phyloP scores from a whole-genome alignment of 2,329 filamentous ascomycete species.

The Fusarium longipes region DNA sequence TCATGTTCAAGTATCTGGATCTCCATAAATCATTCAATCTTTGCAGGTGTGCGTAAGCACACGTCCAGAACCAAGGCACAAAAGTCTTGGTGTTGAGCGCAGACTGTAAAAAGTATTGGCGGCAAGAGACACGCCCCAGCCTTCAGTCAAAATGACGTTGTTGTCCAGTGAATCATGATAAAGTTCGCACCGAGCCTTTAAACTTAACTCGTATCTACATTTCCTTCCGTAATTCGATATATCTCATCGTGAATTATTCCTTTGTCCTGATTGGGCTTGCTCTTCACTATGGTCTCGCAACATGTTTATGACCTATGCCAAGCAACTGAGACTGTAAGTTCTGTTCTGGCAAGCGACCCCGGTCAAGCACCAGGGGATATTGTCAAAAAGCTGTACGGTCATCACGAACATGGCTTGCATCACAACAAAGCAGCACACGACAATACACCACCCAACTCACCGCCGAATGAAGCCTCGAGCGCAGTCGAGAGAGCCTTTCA shows the following conservation, averaged over 20 bases:
- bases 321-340: conserved; percentile 65
- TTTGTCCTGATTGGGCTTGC: not conserved
- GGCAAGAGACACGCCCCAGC: not conserved
- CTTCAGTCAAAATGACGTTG: conserved; percentile 14
- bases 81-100: not conserved
- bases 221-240: too few species aligned
- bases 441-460: conserved; percentile 31
- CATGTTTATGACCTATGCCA: conserved; percentile 63
- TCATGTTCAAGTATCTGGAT: not conserved
- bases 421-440: conserved; percentile 16
- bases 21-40: conserved; percentile 4
- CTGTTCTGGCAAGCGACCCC: conserved; percentile 65
- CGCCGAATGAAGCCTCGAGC: conserved; percentile 4
- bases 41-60: conserved; percentile 4
- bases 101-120: not conserved
- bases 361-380: conserved; percentile 63
- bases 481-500: conserved; percentile 64
- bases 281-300: conserved; percentile 46
- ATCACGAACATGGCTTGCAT: conserved; percentile 29
- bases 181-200: not conserved
- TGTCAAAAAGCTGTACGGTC: conserved; percentile 66
- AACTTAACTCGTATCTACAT: not conserved
- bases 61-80: not conserved
- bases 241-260: fast-evolving
- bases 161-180: fast-evolving